Evolutionary conservation across 768 basidiomycete genomes (phyloP), one percentile per base, ranked within the genome.

Genomic region (Leccinum obscurum): DNA sequence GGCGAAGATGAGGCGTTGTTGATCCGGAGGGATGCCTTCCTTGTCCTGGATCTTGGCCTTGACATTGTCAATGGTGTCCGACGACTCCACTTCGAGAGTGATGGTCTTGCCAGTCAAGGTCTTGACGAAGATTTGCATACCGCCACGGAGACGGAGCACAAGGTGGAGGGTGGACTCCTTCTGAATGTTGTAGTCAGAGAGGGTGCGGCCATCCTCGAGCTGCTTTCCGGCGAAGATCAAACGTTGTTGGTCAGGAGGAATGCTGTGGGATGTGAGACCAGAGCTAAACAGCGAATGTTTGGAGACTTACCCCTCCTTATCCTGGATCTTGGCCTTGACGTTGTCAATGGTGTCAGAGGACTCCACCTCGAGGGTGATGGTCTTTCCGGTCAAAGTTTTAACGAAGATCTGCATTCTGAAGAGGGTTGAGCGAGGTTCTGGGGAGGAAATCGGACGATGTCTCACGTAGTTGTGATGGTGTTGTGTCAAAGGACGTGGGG

Each of bases 161-260:
- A 68, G 84, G 69, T 95, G 94, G 56, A 96, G 88, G 41, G 93
- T 95, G 0, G 89, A 92, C 78, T 96, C 93, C 80, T 95, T 95
- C 84, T 96, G 94, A 66, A 96, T 95, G 73, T 94, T 93, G 73
- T 93, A 93, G 66, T 92, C 91, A 8, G 89, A 90, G 1, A 93
- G 81, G 4, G 91, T 96, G 53, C 94, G 88, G 4, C 95, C 95
- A 69, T 97, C 95, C 74, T 96, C 94, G 28, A 97, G 85, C 74
- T 95, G 94, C 78, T 96, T 95, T 61, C 94, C 94, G 51, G 94
- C 94, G 64, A 95, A 96, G 80, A 96, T 96, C n/a, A 96, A 78
- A 63, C 95, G 93, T 72, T 95, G 93, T 68, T 93, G 93, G 77
- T 94, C 92, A 26, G 93, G 94, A 22, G 89, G 89, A 60, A 91